Evolutionary conservation across 805 yeast genomes (phyloP).

Genomic region (Jamesozyma hellenica): DNA sequence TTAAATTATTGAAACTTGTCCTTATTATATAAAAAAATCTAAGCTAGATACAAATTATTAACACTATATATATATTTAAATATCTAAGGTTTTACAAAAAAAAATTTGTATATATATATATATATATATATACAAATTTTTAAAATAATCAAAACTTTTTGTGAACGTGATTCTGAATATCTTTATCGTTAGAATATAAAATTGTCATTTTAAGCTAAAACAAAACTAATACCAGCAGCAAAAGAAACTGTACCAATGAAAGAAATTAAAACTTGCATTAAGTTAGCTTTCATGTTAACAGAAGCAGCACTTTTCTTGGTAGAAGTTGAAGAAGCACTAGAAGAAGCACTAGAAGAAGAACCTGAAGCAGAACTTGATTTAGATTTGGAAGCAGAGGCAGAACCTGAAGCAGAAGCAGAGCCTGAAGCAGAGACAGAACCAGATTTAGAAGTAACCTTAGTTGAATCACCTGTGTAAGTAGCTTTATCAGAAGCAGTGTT

Average conservation of each 20-base stretch:
- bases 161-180: no score
- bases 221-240: slow-evolving; percentile 32
- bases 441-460: slow-evolving; percentile 13
- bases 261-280: slow-evolving; percentile 26
- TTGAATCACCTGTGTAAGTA: slow-evolving; percentile 22
- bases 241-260: slow-evolving; percentile 27
- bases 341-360: slow-evolving; percentile 8
- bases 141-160: no score
- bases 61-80: no score
- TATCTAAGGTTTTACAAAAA: no score
- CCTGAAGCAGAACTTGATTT: slow-evolving; percentile 8
- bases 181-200: no score
- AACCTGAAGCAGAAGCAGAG: slow-evolving; percentile 11
- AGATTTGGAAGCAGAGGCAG: slow-evolving; percentile 18
- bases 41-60: no score
- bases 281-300: slow-evolving; percentile 15
- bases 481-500: slow-evolving; percentile 37
- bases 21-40: no score
- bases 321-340: slow-evolving; percentile 12
- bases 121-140: no score
- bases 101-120: no score
- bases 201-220: slow-evolving; percentile 20
- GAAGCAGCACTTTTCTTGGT: slow-evolving; percentile 15
- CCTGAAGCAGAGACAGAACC: slow-evolving; percentile 9
- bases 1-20: no score